Evolutionary conservation across 345 rosid genomes (phyloP), one percentile per base, ranked within the genome.

Genomic region (Psidium friedrichsthalianum): DNA sequence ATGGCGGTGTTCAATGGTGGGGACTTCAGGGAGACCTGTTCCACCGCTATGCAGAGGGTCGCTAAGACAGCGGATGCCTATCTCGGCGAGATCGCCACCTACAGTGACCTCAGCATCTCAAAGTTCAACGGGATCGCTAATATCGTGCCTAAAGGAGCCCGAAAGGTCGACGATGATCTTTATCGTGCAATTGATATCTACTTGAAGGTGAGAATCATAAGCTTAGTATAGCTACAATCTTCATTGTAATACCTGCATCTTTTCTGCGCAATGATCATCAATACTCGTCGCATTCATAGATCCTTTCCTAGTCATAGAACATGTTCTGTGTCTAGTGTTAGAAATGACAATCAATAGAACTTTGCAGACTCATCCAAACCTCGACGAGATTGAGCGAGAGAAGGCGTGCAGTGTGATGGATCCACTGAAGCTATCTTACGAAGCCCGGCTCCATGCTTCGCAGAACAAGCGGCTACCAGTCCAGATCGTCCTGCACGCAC

Each of bases 401-500:
- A 97, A 97, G 87, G 93, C 91, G 0, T 97, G 99, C 86, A 94
- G 98, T 87, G 92, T 92, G 54, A 93, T 97, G 98, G 99, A 97
- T 36, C 92, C 98, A 14, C 84, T 97, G 57, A 97, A 94, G 87
- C 92, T 97, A 9, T 94, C 99, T 7, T 90, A 93, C 86, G 98
- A 95, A 85, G 99, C 99, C 22, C 92, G 99, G 86, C 91, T 96
- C n/a, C 99, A 97, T 82, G 99, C 99, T 40, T 95, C 99, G 20
- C 95, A 96, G 87, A 97, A 97, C 96, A 97, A 97, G 88, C 90
- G 99, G 36, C 85, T 97, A 53, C 99, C 99, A 0, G 98, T 97
- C 11, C 96, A 95, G 87, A 92, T 96, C 8, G 98, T 97, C 42
- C 88, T 97, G 14, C 98, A 97, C 80, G 95, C 98, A 2, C 91